Conservation (phyloP, 768 basidiomycete species). For the Naganishia randhawae region DNA sequence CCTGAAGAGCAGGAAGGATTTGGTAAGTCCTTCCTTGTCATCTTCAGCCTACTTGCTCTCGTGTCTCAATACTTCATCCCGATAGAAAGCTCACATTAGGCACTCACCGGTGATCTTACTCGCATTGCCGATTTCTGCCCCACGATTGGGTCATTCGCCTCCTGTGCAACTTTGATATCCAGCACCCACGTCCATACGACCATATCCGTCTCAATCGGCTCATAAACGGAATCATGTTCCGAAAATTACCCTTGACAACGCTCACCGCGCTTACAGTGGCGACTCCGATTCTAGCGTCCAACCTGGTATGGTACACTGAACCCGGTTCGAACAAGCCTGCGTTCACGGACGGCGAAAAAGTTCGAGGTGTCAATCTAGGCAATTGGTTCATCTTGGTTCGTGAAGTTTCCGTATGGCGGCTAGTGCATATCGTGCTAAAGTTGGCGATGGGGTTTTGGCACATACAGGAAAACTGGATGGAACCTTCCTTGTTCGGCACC, state of each 20-base stretch:
- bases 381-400: slow-evolving; percentile 42
- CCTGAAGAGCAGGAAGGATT: too few relatives aligned
- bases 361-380: slow-evolving; percentile 42
- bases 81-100: too few relatives aligned
- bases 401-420: background rate
- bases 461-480: slow-evolving; percentile 44
- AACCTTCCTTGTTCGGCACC: slow-evolving; percentile 36
- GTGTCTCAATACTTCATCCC: too few relatives aligned
- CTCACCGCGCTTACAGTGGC: background rate
- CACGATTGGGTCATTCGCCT: too few relatives aligned
- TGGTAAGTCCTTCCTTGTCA: too few relatives aligned
- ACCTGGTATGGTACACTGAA: slow-evolving; percentile 15
- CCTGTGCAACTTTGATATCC: background rate
- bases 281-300: slow-evolving; percentile 2
- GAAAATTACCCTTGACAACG: background rate
- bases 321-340: slow-evolving; percentile 14
- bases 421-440: background rate
- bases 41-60: too few relatives aligned
- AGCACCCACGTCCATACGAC: background rate
- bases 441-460: background rate
- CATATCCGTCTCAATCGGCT: background rate
- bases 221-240: background rate
- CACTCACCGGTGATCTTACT: too few relatives aligned
- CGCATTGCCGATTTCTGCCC: too few relatives aligned
- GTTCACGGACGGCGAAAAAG: slow-evolving; percentile 28